Percentiles rank a stretch among this genome's conserved stretches.
phyloP scores from a whole-genome alignment of 495 filamentous ascomycete species.

The Bathelium albidoporum region DNA sequence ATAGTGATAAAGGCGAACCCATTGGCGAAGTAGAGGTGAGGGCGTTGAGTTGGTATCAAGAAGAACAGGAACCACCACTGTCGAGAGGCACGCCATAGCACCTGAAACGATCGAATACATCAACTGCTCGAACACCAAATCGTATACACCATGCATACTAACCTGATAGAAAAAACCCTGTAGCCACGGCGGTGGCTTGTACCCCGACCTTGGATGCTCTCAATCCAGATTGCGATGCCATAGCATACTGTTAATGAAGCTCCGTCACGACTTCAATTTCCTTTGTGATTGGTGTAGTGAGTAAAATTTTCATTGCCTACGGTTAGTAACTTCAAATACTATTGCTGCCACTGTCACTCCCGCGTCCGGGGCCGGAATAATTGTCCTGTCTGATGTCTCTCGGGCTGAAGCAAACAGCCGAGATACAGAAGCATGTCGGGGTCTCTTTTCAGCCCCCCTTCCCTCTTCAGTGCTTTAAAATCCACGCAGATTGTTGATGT shows the following conservation, averaged over 20 bases:
- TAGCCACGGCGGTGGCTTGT: not conserved
- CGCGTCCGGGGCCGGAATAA: not conserved
- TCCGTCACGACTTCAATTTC: too few species aligned
- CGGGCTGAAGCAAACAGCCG: not conserved
- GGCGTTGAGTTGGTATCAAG: slow-evolving; percentile 22
- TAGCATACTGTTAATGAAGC: too few species aligned
- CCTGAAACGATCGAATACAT: slow-evolving; percentile 9
- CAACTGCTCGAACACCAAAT: not conserved
- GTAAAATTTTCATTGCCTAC: too few species aligned
- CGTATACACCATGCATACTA: not conserved
- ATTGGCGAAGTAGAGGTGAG: slow-evolving; percentile 20
- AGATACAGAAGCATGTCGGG: slow-evolving; percentile 23
- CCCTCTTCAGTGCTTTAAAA: slow-evolving; percentile 21
- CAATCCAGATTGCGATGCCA: too few species aligned
- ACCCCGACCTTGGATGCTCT: not conserved
- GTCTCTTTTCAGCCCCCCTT: slow-evolving; percentile 27
- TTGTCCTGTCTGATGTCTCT: not conserved
- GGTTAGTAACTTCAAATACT: too few species aligned
- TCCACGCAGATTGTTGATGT: slow-evolving; percentile 31
- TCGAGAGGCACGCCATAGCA: slow-evolving; percentile 24
- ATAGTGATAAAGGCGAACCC: slow-evolving; percentile 25
- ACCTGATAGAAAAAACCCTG: slow-evolving; percentile 6
- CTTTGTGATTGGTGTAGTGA: too few species aligned
- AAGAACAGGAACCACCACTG: slow-evolving; percentile 22
- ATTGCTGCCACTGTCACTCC: not conserved